Conservation (phyloP, 129 eudicot species). For the Centrapalus pauciflorus region DNA sequence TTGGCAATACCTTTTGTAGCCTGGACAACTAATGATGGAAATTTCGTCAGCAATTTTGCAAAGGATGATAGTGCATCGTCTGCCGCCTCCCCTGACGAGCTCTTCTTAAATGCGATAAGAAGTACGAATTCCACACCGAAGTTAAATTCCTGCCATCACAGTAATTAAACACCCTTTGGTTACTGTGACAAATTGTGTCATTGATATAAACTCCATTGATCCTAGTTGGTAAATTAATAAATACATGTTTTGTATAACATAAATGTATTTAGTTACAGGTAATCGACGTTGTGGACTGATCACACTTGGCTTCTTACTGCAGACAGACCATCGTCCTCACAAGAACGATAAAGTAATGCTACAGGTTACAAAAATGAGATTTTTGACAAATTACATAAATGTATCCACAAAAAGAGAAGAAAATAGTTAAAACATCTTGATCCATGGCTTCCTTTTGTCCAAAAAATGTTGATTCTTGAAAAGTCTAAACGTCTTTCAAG, state of each 20-base stretch:
- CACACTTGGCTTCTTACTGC: background rate
- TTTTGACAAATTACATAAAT: background rate
- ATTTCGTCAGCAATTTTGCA: slow-evolving; percentile 42
- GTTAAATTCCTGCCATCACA: slow-evolving; percentile 72
- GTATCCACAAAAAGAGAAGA: no score
- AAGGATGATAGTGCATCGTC: slow-evolving; percentile 73
- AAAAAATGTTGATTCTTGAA: background rate
- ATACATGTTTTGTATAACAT: background rate
- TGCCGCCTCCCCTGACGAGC: slow-evolving; percentile 49
- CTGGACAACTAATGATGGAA: slow-evolving; percentile 79
- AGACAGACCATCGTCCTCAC: background rate
- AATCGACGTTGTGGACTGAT: background rate
- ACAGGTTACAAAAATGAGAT: background rate
- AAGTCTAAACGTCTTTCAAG: background rate
- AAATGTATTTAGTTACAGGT: no score
- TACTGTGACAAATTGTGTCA: no score
- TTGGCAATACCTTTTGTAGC: slow-evolving; percentile 60
- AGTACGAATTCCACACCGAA: slow-evolving; percentile 75
- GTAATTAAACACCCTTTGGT: background rate
- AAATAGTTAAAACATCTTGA: no score
- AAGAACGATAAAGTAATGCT: background rate
- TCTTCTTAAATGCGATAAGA: slow-evolving; percentile 48
- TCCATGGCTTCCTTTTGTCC: background rate
- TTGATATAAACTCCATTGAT: background rate
- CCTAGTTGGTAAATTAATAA: background rate